phyloP scores from a whole-genome alignment of 2,329 filamentous ascomycete genomes.

The Nemania serpens region DNA sequence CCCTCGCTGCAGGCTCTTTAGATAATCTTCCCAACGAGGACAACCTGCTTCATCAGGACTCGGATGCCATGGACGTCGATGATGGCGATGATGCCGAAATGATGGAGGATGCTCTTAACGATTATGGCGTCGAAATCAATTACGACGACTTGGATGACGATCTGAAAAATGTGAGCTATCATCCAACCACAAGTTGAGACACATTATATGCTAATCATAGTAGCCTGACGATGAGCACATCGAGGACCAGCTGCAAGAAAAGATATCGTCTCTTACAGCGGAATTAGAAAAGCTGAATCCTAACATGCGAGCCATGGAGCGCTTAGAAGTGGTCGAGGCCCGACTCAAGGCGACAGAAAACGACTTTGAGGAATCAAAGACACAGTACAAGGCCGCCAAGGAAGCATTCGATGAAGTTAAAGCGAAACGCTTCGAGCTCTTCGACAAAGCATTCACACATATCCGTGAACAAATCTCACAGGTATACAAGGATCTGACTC shows the following conservation, averaged over 20 bases:
- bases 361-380: slow-evolving; percentile 85
- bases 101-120: slow-evolving; percentile 71
- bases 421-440: slow-evolving; percentile 82
- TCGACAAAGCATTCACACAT: slow-evolving; percentile 93
- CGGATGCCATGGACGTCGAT: slow-evolving; percentile 92
- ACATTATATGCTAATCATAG: slow-evolving; percentile 36
- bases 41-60: slow-evolving; percentile 73
- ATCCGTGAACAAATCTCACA: slow-evolving; percentile 93
- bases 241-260: slow-evolving; percentile 78
- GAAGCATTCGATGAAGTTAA: slow-evolving; percentile 85
- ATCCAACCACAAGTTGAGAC: slow-evolving; percentile 24
- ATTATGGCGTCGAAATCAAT: slow-evolving; percentile 90
- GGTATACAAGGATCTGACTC: slow-evolving; percentile 94
- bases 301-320: slow-evolving; percentile 94
- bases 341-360: slow-evolving; percentile 83
- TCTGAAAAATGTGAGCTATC: slow-evolving; percentile 69
- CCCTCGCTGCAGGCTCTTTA: slow-evolving; percentile 75
- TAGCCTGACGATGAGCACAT: slow-evolving; percentile 71
- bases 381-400: slow-evolving; percentile 72
- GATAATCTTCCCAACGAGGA: slow-evolving; percentile 89
- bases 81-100: slow-evolving; percentile 66
- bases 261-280: slow-evolving; percentile 71
- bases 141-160: slow-evolving; percentile 84
- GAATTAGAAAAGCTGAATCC: slow-evolving; percentile 95
- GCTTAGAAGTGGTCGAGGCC: slow-evolving; percentile 81